phyloP scores from a whole-genome alignment of 768 basidiomycete species.

The Tylopilus subfusipes region DNA sequence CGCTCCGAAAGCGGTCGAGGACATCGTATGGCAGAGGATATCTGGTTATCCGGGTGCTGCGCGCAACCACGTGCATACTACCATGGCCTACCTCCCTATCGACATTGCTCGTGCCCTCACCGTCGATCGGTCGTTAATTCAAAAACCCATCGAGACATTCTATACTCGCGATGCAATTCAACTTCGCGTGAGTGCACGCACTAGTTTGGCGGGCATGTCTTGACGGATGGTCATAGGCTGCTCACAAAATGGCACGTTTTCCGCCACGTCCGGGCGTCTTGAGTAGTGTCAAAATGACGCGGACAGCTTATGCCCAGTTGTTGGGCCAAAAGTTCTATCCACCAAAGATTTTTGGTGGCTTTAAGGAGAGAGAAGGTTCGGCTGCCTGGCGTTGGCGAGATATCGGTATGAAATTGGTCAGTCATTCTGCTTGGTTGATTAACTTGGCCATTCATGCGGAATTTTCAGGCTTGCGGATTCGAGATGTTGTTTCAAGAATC shows the following conservation, averaged over 20 bases:
- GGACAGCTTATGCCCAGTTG: constrained; percentile 92
- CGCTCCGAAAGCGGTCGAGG: constrained; percentile 60
- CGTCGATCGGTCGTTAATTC: constrained; percentile 63
- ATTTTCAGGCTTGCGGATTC: constrained; percentile 79
- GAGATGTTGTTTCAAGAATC: constrained; percentile 94
- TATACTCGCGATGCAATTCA: constrained; percentile 93
- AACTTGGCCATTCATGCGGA: neutral
- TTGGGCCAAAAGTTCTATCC: constrained; percentile 89
- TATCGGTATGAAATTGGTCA: constrained; percentile 89
- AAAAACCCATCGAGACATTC: constrained; percentile 87
- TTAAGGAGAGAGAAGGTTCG: constrained; percentile 59
- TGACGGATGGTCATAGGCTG: constrained; percentile 51
- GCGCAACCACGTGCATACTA: constrained; percentile 65
- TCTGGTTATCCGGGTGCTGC: constrained; percentile 70
- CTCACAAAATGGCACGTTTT: constrained; percentile 88
- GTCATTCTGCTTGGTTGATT: constrained; percentile 17
- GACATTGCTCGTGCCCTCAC: constrained; percentile 75
- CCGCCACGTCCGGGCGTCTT: constrained; percentile 66
- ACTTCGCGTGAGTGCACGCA: constrained; percentile 61
- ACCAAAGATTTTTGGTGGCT: constrained; percentile 82
- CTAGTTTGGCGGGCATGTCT: neutral
- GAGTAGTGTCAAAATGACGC: constrained; percentile 70
- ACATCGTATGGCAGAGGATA: constrained; percentile 67
- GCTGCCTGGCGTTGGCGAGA: constrained; percentile 76
- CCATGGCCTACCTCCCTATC: constrained; percentile 75